Percentiles rank a stretch among this genome's conserved stretches.
These are phyloP conservation scores for Iris macrosiphon DNA, from an alignment of 106 monocot genomes.

Conservation along the genomic window DNA sequence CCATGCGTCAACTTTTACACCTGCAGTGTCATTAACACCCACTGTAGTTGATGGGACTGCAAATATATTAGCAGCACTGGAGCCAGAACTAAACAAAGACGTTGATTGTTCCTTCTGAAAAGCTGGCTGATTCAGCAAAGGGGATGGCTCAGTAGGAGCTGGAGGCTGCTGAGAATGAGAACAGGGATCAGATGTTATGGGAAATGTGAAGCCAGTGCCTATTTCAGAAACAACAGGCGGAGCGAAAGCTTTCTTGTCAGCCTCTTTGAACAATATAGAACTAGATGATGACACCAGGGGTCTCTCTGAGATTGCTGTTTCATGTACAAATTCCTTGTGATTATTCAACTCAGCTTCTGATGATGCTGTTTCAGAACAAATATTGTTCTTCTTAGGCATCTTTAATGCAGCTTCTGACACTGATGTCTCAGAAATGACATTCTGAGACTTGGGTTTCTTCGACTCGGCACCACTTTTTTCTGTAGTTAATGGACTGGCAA, in stretches of 20 bases:
- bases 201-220: slow-evolving; percentile 26
- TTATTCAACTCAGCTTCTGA: no score
- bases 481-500: slow-evolving; percentile 1
- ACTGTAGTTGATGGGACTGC: slow-evolving; percentile 9
- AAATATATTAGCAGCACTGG: slow-evolving; percentile 7
- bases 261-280: neutral
- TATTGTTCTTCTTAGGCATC: no score
- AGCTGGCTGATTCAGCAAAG: slow-evolving; percentile 6
- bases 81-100: slow-evolving; percentile 17
- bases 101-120: slow-evolving; percentile 5
- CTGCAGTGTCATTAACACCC: slow-evolving; percentile 10
- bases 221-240: slow-evolving; percentile 6
- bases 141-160: slow-evolving; percentile 15
- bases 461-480: neutral
- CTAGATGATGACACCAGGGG: slow-evolving; percentile 1
- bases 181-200: slow-evolving; percentile 11
- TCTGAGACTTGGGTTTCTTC: slow-evolving; percentile 3
- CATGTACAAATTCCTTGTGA: no score
- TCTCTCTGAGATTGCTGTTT: slow-evolving; percentile 4
- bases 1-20: slow-evolving; percentile 4
- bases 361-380: no score
- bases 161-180: slow-evolving; percentile 5
- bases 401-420: no score
- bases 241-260: slow-evolving; percentile 1
- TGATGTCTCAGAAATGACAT: neutral